phyloP scores from a whole-genome alignment of 2,329 filamentous ascomycete species.

The Apiospora koreana region DNA sequence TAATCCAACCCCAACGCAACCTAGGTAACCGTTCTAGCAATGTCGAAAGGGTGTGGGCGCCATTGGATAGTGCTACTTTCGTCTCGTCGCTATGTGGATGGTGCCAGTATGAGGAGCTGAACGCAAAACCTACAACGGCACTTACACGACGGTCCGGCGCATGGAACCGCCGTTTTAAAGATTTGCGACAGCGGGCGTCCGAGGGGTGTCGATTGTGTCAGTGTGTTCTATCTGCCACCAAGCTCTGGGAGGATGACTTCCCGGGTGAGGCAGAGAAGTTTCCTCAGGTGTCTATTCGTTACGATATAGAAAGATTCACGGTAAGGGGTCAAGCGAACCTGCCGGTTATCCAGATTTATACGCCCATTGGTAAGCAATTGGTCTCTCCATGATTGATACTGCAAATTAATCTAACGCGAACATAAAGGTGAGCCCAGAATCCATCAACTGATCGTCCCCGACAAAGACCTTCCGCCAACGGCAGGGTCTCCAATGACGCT shows the following conservation, averaged over 20 bases:
- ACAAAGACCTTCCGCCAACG: background rate
- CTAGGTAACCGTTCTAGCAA: background rate
- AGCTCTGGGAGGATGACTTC: background rate
- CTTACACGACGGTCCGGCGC: background rate
- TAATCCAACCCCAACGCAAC: background rate
- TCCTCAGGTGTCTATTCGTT: conserved; percentile 6
- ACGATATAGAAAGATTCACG: conserved; percentile 11
- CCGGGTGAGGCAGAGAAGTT: background rate
- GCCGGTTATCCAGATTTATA: conserved; percentile 10
- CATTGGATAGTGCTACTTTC: background rate
- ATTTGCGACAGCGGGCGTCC: background rate
- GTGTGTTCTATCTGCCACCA: background rate
- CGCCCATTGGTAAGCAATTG: background rate
- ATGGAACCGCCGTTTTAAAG: background rate
- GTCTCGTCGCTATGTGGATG: background rate
- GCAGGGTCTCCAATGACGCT: background rate
- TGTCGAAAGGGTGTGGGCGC: background rate
- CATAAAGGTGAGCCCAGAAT: conserved; percentile 5
- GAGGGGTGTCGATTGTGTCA: background rate
- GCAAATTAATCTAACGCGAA: background rate
- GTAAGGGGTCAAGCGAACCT: conserved; percentile 2
- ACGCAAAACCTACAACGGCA: background rate
- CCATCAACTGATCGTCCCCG: background rate
- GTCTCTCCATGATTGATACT: background rate
- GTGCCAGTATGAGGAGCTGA: background rate